Evolutionary conservation across 805 yeast species (phyloP), one percentile per base, ranked within the genome.

Genomic region (Pichia nakasei): DNA sequence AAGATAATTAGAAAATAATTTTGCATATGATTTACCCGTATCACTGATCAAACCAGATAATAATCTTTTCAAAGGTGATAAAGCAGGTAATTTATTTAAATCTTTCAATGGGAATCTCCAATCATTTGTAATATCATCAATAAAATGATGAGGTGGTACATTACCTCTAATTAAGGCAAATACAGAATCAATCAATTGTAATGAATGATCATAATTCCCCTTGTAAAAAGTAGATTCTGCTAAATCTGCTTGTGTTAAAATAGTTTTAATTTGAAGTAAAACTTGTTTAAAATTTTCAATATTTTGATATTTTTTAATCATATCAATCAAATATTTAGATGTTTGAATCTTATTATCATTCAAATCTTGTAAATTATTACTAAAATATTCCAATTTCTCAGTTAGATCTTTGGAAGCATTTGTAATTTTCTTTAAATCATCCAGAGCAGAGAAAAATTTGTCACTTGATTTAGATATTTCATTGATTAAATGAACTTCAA

Each of bases 391-490:
- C 39, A 82, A 66, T 34, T 70, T 65, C 5, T 60, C 57, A 0
- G 82, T 66, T 21, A 88, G 73, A 12, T 60, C 58, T 12, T 67
- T 63, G 3, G 89, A 76, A 48, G 74, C 75, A 2, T 61, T 56
- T 39, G 80, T 75, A 31, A 89, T 78, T 8, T 67, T 69, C 53
- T 80, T 79, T 45, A 93, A 73, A 49, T 87, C 95, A 43, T 80
- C 85, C 43, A 94, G 66, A 0, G 96, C 89, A 41, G 78, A 78
- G 63, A 88, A 88, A 57, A 93, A 91, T 8, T 89, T 80, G 42
- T 79, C 78, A 0, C 96, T 85, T 0, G 96, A 83, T 50, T 76
- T 75, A 4, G 95, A 82, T 27, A 93, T 87, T 60, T 88, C 96
- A 34, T 76, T 71, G 18, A 89, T 83, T 35, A 91, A 65, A 48